Evolutionary conservation across 202 grass and related monocot genomes (phyloP).

Genomic region (Carex arenaria): DNA sequence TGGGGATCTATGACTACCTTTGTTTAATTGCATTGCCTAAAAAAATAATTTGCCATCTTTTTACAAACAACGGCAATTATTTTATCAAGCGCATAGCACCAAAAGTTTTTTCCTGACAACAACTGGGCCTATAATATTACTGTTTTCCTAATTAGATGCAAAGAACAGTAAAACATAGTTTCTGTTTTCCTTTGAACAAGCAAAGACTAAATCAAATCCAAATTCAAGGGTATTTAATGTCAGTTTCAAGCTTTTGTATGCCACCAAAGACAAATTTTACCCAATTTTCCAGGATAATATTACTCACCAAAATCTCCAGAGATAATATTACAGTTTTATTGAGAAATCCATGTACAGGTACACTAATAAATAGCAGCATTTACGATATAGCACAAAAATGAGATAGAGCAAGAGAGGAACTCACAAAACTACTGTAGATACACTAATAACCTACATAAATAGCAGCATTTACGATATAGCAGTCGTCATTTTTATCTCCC

Average conservation of each 20-base stretch:
- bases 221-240: neutral
- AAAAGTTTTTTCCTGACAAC: neutral
- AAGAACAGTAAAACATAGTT: neutral
- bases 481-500: constrained; percentile 96
- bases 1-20: neutral
- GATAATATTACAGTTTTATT: neutral
- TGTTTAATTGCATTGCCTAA: neutral
- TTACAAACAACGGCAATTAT: neutral
- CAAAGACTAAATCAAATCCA: neutral
- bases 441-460: constrained; percentile 83
- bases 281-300: neutral
- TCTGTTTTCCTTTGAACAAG: neutral
- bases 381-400: neutral
- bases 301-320: neutral
- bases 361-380: no score
- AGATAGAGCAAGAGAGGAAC: neutral
- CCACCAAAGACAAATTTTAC: neutral
- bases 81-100: neutral
- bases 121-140: neutral
- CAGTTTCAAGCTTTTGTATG: neutral
- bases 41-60: neutral
- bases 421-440: neutral
- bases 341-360: neutral
- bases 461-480: constrained; percentile 91
- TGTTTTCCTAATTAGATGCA: neutral